Base-by-base conservation (phyloP, 2,329 filamentous ascomycete species). In the Incumbomyces delicatus region DNA sequence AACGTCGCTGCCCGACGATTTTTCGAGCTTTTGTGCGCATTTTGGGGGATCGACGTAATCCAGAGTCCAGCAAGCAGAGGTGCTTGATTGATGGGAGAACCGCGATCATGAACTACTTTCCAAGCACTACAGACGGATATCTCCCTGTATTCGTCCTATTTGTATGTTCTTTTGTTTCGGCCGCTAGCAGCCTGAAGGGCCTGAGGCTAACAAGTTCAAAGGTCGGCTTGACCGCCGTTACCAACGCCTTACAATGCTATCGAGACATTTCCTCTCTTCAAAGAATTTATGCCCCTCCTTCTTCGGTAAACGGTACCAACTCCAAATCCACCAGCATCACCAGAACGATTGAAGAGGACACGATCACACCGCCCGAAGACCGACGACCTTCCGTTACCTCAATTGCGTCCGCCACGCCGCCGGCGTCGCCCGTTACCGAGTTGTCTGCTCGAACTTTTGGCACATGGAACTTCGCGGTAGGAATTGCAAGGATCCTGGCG, bases 161-260 rank as follows among this genome's bases (percentile, higher is more conserved):
- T 27, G 55, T 57, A 44, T 31, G 51, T 45, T 13, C 30, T 20
- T 13, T 39, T n/a, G 22, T 13, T 17, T 12, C n/a, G 11, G 16
- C 34, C 18, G 6, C 18, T 12, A 8, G 5, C 5, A 27, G 8
- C 22, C 8, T 27, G 8, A 27, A 8, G 4, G 8, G 22, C 22
- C 22, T 27, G 8, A 27, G 22, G 11, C 42, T 45, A 31, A 45
- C 20, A 16, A 27, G 7, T 2, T 29, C 20, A 20, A 54, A 95
- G 90, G 77, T 94, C 61, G 87, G 87, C 47, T 61, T 88, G 47
- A 77, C 94, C 48, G 87, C 90, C 27, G 74, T 92, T 49, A 83
- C 79, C 59, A 98, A 98, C 73, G 84, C 81, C 31, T 63, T 94
- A 39, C 89, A 95, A 72, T 80, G 85, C 61, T 94, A 94, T 68